Evolutionary conservation across 305 asterid genomes (phyloP).

Genomic region (Fraxinus angustifolia): DNA sequence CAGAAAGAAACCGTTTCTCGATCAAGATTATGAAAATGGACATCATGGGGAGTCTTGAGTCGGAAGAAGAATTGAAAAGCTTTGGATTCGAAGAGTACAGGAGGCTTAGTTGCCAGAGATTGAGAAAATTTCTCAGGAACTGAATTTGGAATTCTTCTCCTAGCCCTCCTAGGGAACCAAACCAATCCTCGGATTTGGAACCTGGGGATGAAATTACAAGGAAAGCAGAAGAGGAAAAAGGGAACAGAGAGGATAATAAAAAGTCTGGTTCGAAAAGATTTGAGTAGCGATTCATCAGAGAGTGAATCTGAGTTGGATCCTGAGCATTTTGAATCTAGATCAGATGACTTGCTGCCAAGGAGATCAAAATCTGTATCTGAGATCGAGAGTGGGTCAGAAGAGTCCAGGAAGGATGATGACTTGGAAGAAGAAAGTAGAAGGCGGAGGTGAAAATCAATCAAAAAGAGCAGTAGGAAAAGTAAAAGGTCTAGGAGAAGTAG

Average conservation of each 20-base stretch:
- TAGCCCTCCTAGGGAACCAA: constrained; percentile 79
- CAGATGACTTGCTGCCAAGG: constrained; percentile 41
- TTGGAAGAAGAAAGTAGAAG: constrained; percentile 46
- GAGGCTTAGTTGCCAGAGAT: constrained; percentile 67
- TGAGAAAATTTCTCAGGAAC: constrained; percentile 52
- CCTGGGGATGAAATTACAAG: constrained; percentile 21
- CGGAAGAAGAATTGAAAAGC: constrained; percentile 82
- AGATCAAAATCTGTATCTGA: constrained; percentile 40
- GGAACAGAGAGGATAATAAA: constrained; percentile 20
- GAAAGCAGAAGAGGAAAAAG: constrained; percentile 35
- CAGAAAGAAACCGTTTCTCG: constrained; percentile 44
- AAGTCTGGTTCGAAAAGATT: constrained; percentile 23
- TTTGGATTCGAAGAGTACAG: constrained; percentile 70
- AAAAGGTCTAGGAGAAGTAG: constrained; percentile 23
- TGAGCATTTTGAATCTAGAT: constrained; percentile 40
- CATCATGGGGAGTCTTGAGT: constrained; percentile 44
- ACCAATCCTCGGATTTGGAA: constrained; percentile 40
- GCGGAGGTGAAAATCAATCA: constrained; percentile 35
- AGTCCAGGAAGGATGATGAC: constrained; percentile 38
- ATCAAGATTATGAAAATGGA: constrained; percentile 52
- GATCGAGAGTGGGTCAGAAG: constrained; percentile 45
- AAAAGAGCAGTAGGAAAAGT: constrained; percentile 33
- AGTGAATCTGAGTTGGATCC: constrained; percentile 37
- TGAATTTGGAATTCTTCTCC: constrained; percentile 82
- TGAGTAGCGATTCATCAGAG: constrained; percentile 3